Evolutionary conservation across 306 rosid genomes (phyloP).

Genomic region (Dryas octopetala): DNA sequence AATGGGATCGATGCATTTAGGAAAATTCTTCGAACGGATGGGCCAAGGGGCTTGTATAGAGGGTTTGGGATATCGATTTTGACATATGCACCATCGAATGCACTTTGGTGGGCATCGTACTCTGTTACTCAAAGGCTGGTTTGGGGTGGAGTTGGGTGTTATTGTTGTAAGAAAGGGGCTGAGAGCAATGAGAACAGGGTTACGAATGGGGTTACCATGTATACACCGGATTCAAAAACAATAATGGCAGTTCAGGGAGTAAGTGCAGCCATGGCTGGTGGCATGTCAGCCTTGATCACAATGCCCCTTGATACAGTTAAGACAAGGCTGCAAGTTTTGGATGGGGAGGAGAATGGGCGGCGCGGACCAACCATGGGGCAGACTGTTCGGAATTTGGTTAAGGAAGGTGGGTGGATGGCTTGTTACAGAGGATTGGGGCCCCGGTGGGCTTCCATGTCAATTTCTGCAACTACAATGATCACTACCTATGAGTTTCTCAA

Average conservation of each 20-base stretch:
- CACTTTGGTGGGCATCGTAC: conserved; percentile 94
- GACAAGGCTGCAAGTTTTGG: conserved; percentile 83
- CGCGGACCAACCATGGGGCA: conserved; percentile 66
- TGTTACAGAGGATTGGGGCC: conserved; percentile 92
- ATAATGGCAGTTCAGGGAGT: conserved; percentile 86
- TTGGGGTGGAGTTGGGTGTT: conserved; percentile 72
- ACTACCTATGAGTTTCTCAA: conserved; percentile 89
- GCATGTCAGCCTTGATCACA: conserved; percentile 78
- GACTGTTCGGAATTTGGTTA: conserved; percentile 70
- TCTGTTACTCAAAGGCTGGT: conserved; percentile 71
- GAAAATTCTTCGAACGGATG: conserved; percentile 66
- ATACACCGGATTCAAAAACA: conserved; percentile 62
- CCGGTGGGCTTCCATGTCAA: conserved; percentile 83
- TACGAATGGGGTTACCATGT: conserved; percentile 19
- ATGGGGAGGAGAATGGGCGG: conserved; percentile 79
- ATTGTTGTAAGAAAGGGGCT: conserved; percentile 45
- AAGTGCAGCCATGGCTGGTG: conserved; percentile 92
- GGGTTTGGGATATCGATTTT: conserved; percentile 85
- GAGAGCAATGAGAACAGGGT: conserved; percentile 33
- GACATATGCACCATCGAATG: conserved; percentile 87
- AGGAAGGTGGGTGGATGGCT: conserved; percentile 88
- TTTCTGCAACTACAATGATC: conserved; percentile 96
- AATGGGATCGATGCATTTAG: conserved; percentile 80
- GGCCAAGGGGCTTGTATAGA: conserved; percentile 70
- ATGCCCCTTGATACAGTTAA: conserved; percentile 89